Conservation (phyloP, 2,329 filamentous ascomycete species). For the Sporothrix globosa region DNA sequence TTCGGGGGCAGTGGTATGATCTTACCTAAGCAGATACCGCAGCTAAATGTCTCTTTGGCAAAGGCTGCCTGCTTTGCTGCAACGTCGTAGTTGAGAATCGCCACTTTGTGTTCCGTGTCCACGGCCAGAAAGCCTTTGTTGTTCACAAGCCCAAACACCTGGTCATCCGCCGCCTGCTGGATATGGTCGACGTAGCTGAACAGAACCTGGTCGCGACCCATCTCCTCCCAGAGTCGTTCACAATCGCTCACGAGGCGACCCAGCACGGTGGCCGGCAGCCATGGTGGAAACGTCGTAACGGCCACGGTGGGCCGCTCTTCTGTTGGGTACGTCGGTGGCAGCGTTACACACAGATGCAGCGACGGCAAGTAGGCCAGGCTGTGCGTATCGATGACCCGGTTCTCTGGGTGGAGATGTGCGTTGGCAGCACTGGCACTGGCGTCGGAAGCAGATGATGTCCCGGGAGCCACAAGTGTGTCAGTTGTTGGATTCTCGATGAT, state of each 20-base stretch:
- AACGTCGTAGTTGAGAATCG: slow-evolving; percentile 76
- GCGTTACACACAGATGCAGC: slow-evolving; percentile 55
- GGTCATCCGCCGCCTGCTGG: slow-evolving; percentile 60
- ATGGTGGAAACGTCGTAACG: slow-evolving; percentile 59
- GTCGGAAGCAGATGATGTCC: slow-evolving; percentile 26
- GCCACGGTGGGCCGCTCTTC: slow-evolving; percentile 54
- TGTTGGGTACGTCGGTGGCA: slow-evolving; percentile 63
- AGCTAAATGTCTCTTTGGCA: slow-evolving; percentile 82
- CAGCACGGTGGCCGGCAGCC: slow-evolving; percentile 58
- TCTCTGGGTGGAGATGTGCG: neutral
- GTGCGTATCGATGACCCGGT: slow-evolving; percentile 49
- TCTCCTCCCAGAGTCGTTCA: slow-evolving; percentile 62
- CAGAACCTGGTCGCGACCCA: slow-evolving; percentile 61
- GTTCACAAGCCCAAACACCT: slow-evolving; percentile 62
- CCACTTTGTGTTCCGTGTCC: slow-evolving; percentile 63
- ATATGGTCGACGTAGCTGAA: slow-evolving; percentile 68
- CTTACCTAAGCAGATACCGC: slow-evolving; percentile 76
- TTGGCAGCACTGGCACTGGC: neutral
- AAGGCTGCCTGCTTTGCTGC: slow-evolving; percentile 75
- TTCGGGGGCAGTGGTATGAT: neutral
- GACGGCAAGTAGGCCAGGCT: slow-evolving; percentile 62
- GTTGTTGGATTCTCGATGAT: slow-evolving; percentile 39
- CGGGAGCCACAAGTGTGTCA: slow-evolving; percentile 26
- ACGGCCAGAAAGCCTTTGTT: slow-evolving; percentile 55
- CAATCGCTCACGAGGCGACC: slow-evolving; percentile 56